Conservation (phyloP, 768 basidiomycete genomes). For the Amanita thiersii region DNA sequence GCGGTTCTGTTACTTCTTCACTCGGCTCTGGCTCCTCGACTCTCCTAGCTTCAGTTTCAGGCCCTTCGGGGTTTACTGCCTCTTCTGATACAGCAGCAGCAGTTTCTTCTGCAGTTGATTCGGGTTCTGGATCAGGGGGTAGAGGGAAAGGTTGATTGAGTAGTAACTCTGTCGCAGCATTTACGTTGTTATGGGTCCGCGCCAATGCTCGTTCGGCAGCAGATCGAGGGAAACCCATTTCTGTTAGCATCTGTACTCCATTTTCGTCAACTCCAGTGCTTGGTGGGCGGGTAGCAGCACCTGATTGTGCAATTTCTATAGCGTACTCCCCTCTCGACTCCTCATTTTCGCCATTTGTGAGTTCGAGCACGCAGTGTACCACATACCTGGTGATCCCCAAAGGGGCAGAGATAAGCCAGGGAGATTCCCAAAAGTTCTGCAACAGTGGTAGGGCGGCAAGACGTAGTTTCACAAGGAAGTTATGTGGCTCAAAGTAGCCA, state of each 20-base stretch:
- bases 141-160: constrained; percentile 76
- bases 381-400: constrained; percentile 67
- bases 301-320: constrained; percentile 19
- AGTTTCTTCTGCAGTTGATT: constrained; percentile 15
- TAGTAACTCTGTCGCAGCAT: constrained; percentile 80
- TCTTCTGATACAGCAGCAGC: constrained; percentile 11
- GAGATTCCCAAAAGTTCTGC: constrained; percentile 67
- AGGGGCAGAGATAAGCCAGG: constrained; percentile 76
- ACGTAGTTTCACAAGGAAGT: constrained; percentile 80
- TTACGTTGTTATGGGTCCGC: constrained; percentile 84
- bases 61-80: constrained; percentile 12
- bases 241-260: constrained; percentile 74
- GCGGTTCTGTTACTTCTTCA: constrained; percentile 7
- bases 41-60: constrained; percentile 18
- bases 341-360: constrained; percentile 79
- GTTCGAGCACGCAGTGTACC: constrained; percentile 70
- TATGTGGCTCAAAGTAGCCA: constrained; percentile 79
- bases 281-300: constrained; percentile 14
- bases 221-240: constrained; percentile 95
- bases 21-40: constrained; percentile 6
- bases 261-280: constrained; percentile 60
- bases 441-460: constrained; percentile 60
- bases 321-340: constrained; percentile 43
- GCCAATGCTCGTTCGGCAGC: constrained; percentile 79
- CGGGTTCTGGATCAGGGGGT: constrained; percentile 55